These are phyloP conservation scores for Akanthomyces uredinophilus DNA, from an alignment of 2,329 filamentous ascomycete genomes.

Conservation along the genomic window DNA sequence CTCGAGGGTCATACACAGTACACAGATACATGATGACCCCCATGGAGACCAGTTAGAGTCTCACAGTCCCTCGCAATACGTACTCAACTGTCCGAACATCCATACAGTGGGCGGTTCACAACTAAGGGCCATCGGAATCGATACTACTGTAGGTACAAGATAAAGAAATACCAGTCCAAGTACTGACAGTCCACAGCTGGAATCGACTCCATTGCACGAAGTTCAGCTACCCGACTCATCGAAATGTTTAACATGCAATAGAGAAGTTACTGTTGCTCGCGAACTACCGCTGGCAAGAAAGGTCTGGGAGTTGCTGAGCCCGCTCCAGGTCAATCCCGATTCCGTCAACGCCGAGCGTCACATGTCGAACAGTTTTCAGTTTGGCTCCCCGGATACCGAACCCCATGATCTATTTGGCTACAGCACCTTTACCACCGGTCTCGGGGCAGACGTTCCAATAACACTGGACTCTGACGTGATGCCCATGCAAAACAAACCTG, in stretches of 20 bases:
- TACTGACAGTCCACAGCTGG: not conserved
- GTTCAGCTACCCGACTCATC: not conserved
- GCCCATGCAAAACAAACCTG: not conserved
- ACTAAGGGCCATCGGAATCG: slow-evolving; percentile 23
- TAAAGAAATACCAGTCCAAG: too few relatives aligned
- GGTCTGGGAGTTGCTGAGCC: slow-evolving; percentile 32
- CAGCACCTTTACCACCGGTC: slow-evolving; percentile 1
- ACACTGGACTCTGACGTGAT: not conserved
- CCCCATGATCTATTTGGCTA: not conserved
- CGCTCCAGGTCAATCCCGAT: slow-evolving; percentile 32
- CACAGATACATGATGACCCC: slow-evolving; percentile 32
- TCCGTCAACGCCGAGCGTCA: slow-evolving; percentile 35
- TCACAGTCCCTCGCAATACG: slow-evolving; percentile 29
- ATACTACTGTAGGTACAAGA: slow-evolving; percentile 21
- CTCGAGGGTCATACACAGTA: slow-evolving; percentile 30
- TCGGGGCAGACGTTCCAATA: not conserved
- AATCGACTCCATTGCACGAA: not conserved
- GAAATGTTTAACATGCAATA: slow-evolving; percentile 30
- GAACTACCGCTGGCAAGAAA: slow-evolving; percentile 31
- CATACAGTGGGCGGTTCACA: slow-evolving; percentile 34
- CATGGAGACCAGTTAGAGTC: slow-evolving; percentile 20
- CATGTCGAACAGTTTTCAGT: slow-evolving; percentile 30
- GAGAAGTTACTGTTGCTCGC: slow-evolving; percentile 30
- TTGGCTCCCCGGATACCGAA: slow-evolving; percentile 22
- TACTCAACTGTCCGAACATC: slow-evolving; percentile 31